A percentile compares a stretch with the other conserved stretches of the same genome.
These are phyloP conservation scores for Beauveria brongniartii DNA, from an alignment of 2,329 filamentous ascomycete genomes.

Conservation along the genomic window DNA sequence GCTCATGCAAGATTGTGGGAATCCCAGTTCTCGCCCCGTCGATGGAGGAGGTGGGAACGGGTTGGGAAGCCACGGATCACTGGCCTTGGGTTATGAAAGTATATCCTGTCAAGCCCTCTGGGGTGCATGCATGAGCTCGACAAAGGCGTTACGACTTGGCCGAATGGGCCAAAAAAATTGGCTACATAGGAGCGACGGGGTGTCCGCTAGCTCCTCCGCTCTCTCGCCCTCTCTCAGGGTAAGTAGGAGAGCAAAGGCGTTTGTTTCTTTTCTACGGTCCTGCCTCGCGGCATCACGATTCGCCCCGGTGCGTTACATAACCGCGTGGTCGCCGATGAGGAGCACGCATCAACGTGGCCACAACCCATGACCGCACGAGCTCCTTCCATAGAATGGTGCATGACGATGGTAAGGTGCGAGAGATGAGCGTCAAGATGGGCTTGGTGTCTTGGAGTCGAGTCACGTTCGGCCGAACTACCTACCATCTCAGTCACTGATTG, in stretches of 20 bases:
- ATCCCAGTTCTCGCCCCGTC: conserved; percentile 1
- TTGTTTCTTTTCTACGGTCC: background rate
- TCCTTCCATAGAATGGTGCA: conserved; percentile 21
- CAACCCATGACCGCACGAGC: conserved; percentile 20
- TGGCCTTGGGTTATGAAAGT: background rate
- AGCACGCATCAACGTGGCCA: conserved; percentile 6
- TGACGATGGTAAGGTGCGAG: conserved; percentile 5
- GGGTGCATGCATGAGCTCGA: background rate
- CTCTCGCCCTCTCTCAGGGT: background rate
- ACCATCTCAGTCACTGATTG: conserved; percentile 17
- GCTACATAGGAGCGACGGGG: background rate
- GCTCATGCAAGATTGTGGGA: conserved; percentile 9
- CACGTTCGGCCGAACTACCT: conserved; percentile 25
- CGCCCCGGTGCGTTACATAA: conserved; percentile 21
- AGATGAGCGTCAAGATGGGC: conserved; percentile 16
- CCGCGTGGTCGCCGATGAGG: conserved; percentile 19
- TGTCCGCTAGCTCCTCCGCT: background rate
- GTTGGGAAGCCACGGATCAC: conserved; percentile 2
- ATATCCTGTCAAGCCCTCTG: background rate
- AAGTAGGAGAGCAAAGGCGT: too few species aligned
- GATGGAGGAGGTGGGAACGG: conserved; percentile 9
- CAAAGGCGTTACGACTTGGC: background rate
- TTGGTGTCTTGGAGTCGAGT: conserved; percentile 30
- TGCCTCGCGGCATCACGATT: background rate
- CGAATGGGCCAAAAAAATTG: background rate